These are phyloP conservation scores for Coniochaeta pulveracea DNA, from an alignment of 2,329 filamentous ascomycete species.

Conservation along the genomic window DNA sequence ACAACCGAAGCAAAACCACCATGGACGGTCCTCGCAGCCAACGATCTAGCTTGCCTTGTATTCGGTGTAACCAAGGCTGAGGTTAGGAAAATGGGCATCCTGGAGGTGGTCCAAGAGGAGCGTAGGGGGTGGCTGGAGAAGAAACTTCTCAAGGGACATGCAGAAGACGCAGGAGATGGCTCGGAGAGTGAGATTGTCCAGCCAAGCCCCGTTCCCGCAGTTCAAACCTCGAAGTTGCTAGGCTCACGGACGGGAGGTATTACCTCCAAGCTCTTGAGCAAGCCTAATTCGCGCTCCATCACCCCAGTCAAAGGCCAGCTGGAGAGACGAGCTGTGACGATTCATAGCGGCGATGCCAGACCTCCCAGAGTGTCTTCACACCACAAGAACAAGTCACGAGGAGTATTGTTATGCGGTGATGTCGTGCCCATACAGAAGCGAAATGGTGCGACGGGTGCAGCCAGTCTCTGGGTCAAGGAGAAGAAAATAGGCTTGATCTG, in stretches of 20 bases:
- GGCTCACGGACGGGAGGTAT: constrained; percentile 65
- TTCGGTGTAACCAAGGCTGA: constrained; percentile 98
- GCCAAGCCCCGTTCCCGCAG: constrained; percentile 22
- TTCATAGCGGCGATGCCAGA: constrained; percentile 43
- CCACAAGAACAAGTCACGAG: constrained; percentile 51
- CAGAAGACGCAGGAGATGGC: constrained; percentile 29
- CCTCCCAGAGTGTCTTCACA: constrained; percentile 48
- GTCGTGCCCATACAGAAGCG: constrained; percentile 97
- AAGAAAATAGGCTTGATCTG: constrained; percentile 89
- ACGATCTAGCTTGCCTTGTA: constrained; percentile 92
- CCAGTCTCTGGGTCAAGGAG: constrained; percentile 97
- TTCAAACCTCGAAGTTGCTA: constrained; percentile 42
- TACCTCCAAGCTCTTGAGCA: constrained; percentile 78
- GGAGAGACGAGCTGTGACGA: constrained; percentile 51
- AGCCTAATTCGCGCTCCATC: constrained; percentile 53
- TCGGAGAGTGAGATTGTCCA: constrained; percentile 24
- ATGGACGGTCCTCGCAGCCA: constrained; percentile 93
- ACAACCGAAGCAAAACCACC: constrained; percentile 84
- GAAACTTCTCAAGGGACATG: constrained; percentile 59
- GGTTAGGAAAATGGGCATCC: constrained; percentile 84
- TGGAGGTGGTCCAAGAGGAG: constrained; percentile 89
- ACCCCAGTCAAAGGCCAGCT: constrained; percentile 38
- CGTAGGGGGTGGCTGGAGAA: constrained; percentile 80
- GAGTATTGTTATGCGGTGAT: constrained; percentile 87
- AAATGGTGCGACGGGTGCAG: constrained; percentile 82